A percentile compares a stretch with the other conserved stretches of the same genome.
Evolutionary conservation across 176 grass and related monocot genomes (phyloP).

Genomic region (Eleusine indica): DNA sequence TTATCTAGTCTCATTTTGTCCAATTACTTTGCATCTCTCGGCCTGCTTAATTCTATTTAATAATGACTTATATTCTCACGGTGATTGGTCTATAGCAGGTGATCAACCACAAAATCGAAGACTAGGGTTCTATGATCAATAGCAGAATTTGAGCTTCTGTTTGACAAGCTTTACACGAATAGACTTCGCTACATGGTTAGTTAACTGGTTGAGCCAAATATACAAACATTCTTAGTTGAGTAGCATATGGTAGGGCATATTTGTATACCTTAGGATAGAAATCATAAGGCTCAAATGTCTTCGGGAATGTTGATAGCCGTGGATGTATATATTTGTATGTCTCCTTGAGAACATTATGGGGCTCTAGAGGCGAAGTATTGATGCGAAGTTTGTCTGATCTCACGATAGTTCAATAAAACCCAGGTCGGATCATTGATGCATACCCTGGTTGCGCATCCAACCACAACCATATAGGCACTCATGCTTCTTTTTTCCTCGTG

Average conservation of each 20-base stretch:
- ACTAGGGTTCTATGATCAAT: slow-evolving; percentile 71
- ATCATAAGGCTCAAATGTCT: slow-evolving; percentile 28
- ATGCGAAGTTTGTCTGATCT: background rate
- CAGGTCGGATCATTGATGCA: slow-evolving; percentile 1
- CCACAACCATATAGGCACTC: no score
- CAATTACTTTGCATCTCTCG: background rate
- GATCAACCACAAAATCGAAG: slow-evolving; percentile 59
- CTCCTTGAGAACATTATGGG: slow-evolving; percentile 10
- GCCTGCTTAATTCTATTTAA: background rate
- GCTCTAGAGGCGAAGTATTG: background rate
- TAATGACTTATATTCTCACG: background rate
- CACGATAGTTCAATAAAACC: background rate
- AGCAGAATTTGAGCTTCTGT: slow-evolving; percentile 18
- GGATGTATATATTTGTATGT: slow-evolving; percentile 46
- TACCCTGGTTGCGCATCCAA: background rate
- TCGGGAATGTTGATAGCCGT: slow-evolving; percentile 5
- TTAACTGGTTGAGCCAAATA: background rate
- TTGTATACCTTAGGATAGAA: slow-evolving; percentile 25
- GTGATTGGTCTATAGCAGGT: slow-evolving; percentile 39
- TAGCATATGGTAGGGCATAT: slow-evolving; percentile 32
- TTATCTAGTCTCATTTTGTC: background rate
- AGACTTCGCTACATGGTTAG: background rate
- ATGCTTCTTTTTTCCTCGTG: no score
- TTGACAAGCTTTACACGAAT: slow-evolving; percentile 26
- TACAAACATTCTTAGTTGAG: slow-evolving; percentile 29